Base-by-base conservation (phyloP, 306 rosid genomes). In the Cucurbita maxima region DNA sequence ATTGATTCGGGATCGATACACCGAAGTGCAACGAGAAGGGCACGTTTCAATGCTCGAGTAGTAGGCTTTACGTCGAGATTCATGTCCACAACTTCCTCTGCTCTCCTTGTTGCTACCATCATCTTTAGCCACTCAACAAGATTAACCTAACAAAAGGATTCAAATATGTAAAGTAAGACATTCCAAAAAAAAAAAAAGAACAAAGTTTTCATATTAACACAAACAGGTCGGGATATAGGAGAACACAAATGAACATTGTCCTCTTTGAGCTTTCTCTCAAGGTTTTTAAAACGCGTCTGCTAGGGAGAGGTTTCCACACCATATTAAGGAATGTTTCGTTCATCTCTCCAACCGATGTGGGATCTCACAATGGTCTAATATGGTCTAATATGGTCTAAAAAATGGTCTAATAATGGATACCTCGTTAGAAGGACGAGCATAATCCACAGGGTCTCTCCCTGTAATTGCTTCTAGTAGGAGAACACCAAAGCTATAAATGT, bases 51-150 rank as follows among this genome's bases (percentile, higher is more conserved):
- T 22, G 90, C 89, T 30, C 96, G 96, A 16, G 83, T 81, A 13
- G 88, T 75, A 20, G 98, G 96, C 79, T 90, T 92, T 74, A 82
- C 88, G 73, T 92, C 90, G 50, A 92, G 88, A 78, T 70, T 81
- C 37, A 78, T 80, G 82, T 90, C 98, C 77, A 86, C 85, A 78
- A 92, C 96, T 82, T 92, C 98, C 80, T 90, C 96, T 7, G 96
- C 87, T 81, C 96, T 86, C 83, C 88, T 86, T 79, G 93, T 81
- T 10, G 96, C 98, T 15, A 92, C 98, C 98, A 92, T 92, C 84
- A 87, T 74, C 86, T 90, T 92, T 78, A 92, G 89, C 98, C 98
- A 92, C 81, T 92, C 98, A 51, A 92, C 96, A 60, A 92, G 98
- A 84, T 90, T 92, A 78, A 92, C 98, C 98, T 92, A 83, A 54